Base-by-base conservation (phyloP, 441 rosid genomes). In the Erodium chrysanthum region DNA sequence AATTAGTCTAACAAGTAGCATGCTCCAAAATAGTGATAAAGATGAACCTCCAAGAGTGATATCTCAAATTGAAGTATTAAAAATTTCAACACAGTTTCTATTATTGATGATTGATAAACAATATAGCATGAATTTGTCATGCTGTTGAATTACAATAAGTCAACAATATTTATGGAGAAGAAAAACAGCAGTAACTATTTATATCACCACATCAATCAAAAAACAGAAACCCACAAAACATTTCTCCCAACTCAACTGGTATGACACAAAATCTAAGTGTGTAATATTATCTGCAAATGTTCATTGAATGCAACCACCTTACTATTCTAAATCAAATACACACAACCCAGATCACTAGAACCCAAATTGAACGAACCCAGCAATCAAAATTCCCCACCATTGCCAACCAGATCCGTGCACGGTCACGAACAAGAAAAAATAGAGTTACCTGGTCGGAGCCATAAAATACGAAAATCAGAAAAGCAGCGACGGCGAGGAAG, bases 391-490 rank as follows among this genome's bases (percentile, higher is more conserved):
- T 0, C 4, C 35, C 35, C 2, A 31, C 29, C 56, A 48, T 48
- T n/a, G 20, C 56, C 58, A 15, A 15, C 21, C 58, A 50, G 58
- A 50, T 50, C 58, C 58, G 21, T 50, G 20, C 20, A 20, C 50
- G 4, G 27, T 25, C 65, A 46, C 23, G 42, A 6, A 17, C 15
- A 18, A 0, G 4, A 40, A 22, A 9, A 5, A 67, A 68, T 68
- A 68, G 1, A 11, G 67, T 15, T 52, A 92, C 98, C 87, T 71
- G 78, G 25, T 71, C 68, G 12, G 83, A 70, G 68, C 46, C 69
- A 35, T 69, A 67, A 75, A 87, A 66, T 0, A 83, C 85, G 71
- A 82, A 78, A 78, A 92, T 25, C 81, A 92, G 80, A 56, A 88
- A 73, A 74, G 83, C 65, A 6, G 73, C 68, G 50, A 88, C 64